These are phyloP conservation scores for Boletus eberwhitei DNA, from an alignment of 768 basidiomycete species.

Conservation along the genomic window DNA sequence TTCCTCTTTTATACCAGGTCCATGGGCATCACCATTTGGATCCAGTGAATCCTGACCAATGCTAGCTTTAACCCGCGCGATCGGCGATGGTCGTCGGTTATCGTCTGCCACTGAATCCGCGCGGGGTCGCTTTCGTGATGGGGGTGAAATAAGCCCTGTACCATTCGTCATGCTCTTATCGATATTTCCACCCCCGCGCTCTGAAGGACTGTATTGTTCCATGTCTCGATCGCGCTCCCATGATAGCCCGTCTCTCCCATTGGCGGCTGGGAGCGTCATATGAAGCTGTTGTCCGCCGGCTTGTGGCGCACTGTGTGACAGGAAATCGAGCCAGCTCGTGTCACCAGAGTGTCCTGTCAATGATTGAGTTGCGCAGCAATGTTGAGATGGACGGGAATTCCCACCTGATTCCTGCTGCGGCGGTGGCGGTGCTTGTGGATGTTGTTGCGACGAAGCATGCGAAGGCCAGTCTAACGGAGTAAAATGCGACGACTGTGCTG, in stretches of 20 bases:
- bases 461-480: constrained; percentile 34
- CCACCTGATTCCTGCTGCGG: constrained; percentile 27
- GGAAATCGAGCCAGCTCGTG: constrained; percentile 33
- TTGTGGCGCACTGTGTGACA: constrained; percentile 28
- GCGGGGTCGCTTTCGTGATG: constrained; percentile 30
- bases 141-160: constrained; percentile 16
- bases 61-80: constrained; percentile 10
- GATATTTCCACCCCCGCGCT: constrained; percentile 19
- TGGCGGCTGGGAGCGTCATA: constrained; percentile 27
- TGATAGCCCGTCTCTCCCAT: constrained; percentile 27
- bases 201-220: constrained; percentile 30
- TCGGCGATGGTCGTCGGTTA: constrained; percentile 21
- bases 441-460: constrained; percentile 25
- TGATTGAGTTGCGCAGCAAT: neutral
- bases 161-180: constrained; percentile 23
- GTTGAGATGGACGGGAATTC: neutral
- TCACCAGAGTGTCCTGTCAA: constrained; percentile 27
- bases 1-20: constrained; percentile 29
- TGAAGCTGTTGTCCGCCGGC: constrained; percentile 26
- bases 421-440: constrained; percentile 15
- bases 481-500: constrained; percentile 24
- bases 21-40: constrained; percentile 12
- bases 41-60: constrained; percentile 19
- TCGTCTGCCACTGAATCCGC: constrained; percentile 20
- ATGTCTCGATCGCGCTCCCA: constrained; percentile 32